phyloP scores from a whole-genome alignment of 2,329 filamentous ascomycete genomes.

The Fusarium musae region DNA sequence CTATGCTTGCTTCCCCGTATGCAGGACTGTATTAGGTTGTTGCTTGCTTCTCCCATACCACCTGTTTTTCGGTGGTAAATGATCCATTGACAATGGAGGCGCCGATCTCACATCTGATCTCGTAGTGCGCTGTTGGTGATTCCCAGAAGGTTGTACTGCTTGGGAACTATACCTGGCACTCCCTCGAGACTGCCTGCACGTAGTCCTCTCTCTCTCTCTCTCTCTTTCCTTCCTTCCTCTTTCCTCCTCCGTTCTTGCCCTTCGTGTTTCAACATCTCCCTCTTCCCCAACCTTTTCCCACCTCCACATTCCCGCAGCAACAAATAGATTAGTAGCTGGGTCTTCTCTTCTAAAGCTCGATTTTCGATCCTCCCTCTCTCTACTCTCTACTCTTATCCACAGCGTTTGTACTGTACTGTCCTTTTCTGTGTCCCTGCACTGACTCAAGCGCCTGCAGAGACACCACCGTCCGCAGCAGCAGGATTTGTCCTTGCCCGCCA shows the following conservation, averaged over 20 bases:
- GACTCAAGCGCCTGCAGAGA: constrained; percentile 35
- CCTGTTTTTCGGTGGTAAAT: constrained; percentile 21
- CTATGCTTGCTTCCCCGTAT: constrained; percentile 1
- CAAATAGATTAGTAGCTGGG: constrained; percentile 29
- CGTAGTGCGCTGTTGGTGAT: constrained; percentile 24
- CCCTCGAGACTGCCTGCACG: constrained; percentile 11
- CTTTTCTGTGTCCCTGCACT: constrained; percentile 17
- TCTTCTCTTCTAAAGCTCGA: constrained; percentile 12
- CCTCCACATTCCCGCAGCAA: constrained; percentile 28
- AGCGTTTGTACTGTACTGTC: constrained; percentile 1
- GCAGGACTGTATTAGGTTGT: background rate
- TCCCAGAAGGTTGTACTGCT: constrained; percentile 31
- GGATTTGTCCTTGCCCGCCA: constrained; percentile 37
- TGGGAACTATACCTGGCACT: constrained; percentile 14
- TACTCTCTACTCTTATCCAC: constrained; percentile 14
- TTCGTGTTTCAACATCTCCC: constrained; percentile 25
- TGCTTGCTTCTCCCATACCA: constrained; percentile 14
- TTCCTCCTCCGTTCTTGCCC: constrained; percentile 29
- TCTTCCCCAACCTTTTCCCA: constrained; percentile 25
- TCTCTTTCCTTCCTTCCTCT: constrained; percentile 23
- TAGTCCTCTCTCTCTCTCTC: constrained; percentile 25
- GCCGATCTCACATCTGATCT: constrained; percentile 41
- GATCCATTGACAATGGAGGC: constrained; percentile 11
- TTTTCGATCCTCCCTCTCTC: constrained; percentile 13
- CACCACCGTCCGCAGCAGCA: constrained; percentile 38